These are phyloP conservation scores for Laetiporus sulphureus DNA, from an alignment of 1,284 basidiomycete species.

Conservation along the genomic window DNA sequence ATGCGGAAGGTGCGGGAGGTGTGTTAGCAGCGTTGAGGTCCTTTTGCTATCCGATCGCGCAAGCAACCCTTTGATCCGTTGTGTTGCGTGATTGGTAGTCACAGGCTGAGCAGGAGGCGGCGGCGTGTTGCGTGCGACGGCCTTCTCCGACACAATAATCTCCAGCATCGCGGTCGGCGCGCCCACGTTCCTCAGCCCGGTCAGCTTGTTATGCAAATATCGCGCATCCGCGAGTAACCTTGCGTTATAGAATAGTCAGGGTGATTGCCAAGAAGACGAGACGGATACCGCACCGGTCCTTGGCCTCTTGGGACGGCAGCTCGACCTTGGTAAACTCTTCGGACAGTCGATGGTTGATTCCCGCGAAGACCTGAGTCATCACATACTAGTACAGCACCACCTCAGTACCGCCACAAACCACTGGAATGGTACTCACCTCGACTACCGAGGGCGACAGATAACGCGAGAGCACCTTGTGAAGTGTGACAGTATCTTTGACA, in stretches of 20 bases:
- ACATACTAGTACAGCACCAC: constrained; percentile 52
- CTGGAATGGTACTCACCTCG: constrained; percentile 50
- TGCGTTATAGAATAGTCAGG: constrained; percentile 2
- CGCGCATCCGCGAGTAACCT: constrained; percentile 77
- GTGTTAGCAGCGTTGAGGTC: constrained; percentile 2
- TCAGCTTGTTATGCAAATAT: constrained; percentile 68
- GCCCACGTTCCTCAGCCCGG: constrained; percentile 61
- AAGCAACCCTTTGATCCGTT: constrained; percentile 24
- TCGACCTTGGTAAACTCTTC: constrained; percentile 82
- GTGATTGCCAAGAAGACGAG: constrained; percentile 1
- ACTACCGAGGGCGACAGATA: constrained; percentile 78
- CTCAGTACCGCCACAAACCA: background rate
- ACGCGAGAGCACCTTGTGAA: constrained; percentile 94
- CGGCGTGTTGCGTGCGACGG: constrained; percentile 29
- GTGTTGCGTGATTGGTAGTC: constrained; percentile 7
- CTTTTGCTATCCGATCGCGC: constrained; percentile 16
- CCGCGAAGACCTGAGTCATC: constrained; percentile 87
- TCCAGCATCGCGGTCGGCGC: constrained; percentile 73
- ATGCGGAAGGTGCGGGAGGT: no score
- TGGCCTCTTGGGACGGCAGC: constrained; percentile 74
- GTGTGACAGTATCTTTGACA: constrained; percentile 91
- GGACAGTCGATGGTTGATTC: constrained; percentile 84
- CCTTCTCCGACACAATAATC: constrained; percentile 75
- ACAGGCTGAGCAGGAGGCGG: constrained; percentile 15
- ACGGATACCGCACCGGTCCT: constrained; percentile 58